A percentile compares a stretch with the other conserved stretches of the same genome.
Evolutionary conservation across 257 asterid genomes (phyloP).

Genomic region (Schizonepeta tenuifolia): DNA sequence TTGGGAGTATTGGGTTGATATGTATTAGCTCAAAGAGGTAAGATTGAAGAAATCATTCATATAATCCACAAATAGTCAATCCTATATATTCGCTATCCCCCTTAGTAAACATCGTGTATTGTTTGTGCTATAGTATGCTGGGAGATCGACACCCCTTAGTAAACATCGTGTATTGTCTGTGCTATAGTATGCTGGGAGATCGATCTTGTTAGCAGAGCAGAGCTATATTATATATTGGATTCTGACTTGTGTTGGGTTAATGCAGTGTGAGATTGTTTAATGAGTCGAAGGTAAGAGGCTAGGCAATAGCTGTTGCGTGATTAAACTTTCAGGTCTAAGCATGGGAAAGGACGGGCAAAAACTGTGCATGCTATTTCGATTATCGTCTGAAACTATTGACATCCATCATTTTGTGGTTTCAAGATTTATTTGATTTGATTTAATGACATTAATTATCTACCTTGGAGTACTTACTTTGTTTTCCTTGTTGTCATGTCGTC

Average conservation of each 20-base stretch:
- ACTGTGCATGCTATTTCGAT: background rate
- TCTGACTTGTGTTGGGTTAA: background rate
- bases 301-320: background rate
- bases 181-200: background rate
- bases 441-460: background rate
- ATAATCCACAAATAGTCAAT: too few species aligned
- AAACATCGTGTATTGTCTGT: background rate
- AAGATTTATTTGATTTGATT: slow-evolving; percentile 1
- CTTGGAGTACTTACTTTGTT: slow-evolving; percentile 23
- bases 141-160: too few species aligned
- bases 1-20: too few species aligned
- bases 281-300: background rate
- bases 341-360: background rate
- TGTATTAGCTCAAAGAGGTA: too few species aligned
- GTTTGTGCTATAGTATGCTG: too few species aligned
- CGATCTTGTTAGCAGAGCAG: background rate
- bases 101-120: too few species aligned
- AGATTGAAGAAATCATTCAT: too few species aligned
- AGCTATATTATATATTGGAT: background rate
- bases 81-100: too few species aligned
- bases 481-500: background rate
- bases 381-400: background rate
- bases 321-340: background rate
- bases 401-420: slow-evolving; percentile 1
- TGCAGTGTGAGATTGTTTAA: background rate